Evolutionary conservation across 2,329 filamentous ascomycete species (phyloP).

Genomic region (Thermoascus crustaceus): DNA sequence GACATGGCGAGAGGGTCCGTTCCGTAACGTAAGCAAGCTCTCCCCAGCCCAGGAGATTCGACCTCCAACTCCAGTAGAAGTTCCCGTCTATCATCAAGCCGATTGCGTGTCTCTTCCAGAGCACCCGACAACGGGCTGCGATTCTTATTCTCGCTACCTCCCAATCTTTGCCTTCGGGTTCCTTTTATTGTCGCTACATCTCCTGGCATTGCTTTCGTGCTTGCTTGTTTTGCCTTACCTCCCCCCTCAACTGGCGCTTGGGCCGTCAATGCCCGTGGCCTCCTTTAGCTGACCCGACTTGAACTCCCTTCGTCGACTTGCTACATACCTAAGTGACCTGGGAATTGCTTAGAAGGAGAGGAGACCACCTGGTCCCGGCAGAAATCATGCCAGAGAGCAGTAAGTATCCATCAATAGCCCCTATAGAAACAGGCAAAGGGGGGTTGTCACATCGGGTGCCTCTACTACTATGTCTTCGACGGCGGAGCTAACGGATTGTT

Average conservation of each 20-base stretch:
- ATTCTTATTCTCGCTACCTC: background rate
- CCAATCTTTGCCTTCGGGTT: background rate
- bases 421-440: too few relatives aligned
- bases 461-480: background rate
- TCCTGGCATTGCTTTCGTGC: background rate
- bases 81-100: too few relatives aligned
- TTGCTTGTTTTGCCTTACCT: background rate
- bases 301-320: background rate
- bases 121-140: background rate
- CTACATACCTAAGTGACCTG: background rate
- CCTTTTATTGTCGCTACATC: background rate
- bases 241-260: background rate
- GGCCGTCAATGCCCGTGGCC: background rate
- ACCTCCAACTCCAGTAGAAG: too few relatives aligned
- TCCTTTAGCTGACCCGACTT: background rate
- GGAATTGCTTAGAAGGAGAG: background rate
- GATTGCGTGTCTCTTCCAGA: too few relatives aligned
- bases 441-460: slow-evolving; percentile 4
- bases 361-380: background rate
- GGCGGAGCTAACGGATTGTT: slow-evolving; percentile 19
- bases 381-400: slow-evolving; percentile 13
- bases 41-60: too few relatives aligned
- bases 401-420: too few relatives aligned
- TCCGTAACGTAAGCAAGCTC: too few relatives aligned
- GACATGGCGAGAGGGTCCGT: too few relatives aligned